Percentiles rank a stretch among this genome's conserved stretches.
Conservation (phyloP, 768 basidiomycete species). For the Pholiota molesta region DNA sequence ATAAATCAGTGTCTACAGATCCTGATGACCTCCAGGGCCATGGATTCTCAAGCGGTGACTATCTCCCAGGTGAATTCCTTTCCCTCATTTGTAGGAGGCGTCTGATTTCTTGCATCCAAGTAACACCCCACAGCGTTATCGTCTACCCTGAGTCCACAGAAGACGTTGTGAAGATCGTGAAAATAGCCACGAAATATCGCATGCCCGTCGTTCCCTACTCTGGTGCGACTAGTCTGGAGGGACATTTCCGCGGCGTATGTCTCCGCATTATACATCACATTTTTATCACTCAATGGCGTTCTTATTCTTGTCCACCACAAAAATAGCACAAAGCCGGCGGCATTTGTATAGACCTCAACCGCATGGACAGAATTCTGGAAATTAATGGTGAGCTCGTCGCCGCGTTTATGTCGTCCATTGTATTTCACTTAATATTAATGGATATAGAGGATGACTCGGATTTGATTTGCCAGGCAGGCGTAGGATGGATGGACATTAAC, state of each 20-base stretch:
- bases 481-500: constrained; percentile 74
- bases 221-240: constrained; percentile 84
- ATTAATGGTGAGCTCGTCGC: constrained; percentile 56
- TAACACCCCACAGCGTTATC: constrained; percentile 55
- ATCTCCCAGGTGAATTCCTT: constrained; percentile 47
- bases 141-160: constrained; percentile 73
- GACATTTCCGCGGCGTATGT: constrained; percentile 69
- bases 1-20: constrained; percentile 47
- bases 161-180: constrained; percentile 81
- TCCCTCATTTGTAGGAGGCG: neutral
- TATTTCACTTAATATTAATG: neutral
- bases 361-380: constrained; percentile 78
- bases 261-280: neutral
- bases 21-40: constrained; percentile 52
- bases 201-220: constrained; percentile 83
- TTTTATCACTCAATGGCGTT: neutral
- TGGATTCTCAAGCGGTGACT: constrained; percentile 55
- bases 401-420: neutral
- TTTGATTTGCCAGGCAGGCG: constrained; percentile 73
- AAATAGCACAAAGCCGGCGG: constrained; percentile 51
- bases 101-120: constrained; percentile 26
- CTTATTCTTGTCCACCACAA: neutral
- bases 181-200: constrained; percentile 70
- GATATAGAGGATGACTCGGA: constrained; percentile 66
- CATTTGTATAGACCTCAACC: constrained; percentile 78